These are phyloP conservation scores for Metschnikowia shivogae DNA, from an alignment of 805 yeast genomes.

Conservation along the genomic window DNA sequence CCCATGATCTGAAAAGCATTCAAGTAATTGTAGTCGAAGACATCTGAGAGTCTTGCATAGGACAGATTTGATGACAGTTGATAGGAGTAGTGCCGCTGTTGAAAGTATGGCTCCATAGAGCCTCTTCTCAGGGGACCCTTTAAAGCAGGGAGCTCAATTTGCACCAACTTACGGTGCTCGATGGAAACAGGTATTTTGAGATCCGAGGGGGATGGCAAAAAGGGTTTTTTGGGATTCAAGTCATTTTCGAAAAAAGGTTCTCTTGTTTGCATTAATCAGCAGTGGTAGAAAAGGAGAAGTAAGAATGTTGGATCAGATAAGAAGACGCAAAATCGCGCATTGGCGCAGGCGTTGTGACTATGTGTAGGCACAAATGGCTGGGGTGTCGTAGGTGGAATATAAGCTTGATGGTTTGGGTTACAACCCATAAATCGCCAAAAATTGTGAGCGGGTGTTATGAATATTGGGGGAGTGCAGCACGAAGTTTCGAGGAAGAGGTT, in stretches of 20 bases:
- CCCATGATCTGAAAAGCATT: constrained; percentile 3
- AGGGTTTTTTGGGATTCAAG: constrained; percentile 7
- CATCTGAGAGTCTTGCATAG: constrained; percentile 15
- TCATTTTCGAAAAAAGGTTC: constrained; percentile 17
- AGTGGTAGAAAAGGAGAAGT: background rate
- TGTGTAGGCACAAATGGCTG: background rate
- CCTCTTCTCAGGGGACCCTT: constrained; percentile 11
- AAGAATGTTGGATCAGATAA: constrained; percentile 2
- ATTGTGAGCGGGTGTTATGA: too few species aligned
- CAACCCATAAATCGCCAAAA: too few species aligned
- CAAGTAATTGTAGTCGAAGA: constrained; percentile 15
- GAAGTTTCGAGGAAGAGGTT: too few species aligned
- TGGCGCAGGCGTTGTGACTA: too few species aligned
- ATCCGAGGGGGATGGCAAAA: constrained; percentile 4
- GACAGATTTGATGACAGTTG: constrained; percentile 10
- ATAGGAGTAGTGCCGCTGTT: constrained; percentile 4
- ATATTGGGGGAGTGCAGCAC: too few species aligned
- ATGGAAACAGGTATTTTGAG: constrained; percentile 12
- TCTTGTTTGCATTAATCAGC: constrained; percentile 9
- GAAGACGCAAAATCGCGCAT: constrained; percentile 3
- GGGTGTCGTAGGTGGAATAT: too few species aligned
- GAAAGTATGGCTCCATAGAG: constrained; percentile 18
- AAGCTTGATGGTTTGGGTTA: too few species aligned
- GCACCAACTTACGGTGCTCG: constrained; percentile 8
- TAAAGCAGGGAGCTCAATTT: constrained; percentile 7